Conservation (phyloP, 169 alveolate species). For the Plasmodium gonderi region DNA sequence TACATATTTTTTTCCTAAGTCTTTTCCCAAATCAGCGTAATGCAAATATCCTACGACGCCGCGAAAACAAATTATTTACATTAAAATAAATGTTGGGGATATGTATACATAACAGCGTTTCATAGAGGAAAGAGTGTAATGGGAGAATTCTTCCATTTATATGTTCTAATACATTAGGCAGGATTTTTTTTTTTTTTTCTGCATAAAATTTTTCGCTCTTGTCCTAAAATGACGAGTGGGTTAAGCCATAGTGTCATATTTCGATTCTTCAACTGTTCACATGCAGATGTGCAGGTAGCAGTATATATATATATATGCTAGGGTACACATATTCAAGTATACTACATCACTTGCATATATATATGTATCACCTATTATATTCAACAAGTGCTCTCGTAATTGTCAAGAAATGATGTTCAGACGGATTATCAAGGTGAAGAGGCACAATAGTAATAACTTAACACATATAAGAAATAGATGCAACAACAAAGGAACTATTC, state of each 20-base stretch:
- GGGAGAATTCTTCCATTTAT: neutral
- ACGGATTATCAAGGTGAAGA: neutral
- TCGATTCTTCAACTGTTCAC: neutral
- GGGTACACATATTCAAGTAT: neutral
- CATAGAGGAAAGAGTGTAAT: neutral
- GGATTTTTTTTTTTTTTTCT: neutral
- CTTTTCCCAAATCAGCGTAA: neutral
- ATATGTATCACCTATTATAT: neutral
- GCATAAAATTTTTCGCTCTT: too few relatives aligned
- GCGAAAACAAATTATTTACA: neutral
- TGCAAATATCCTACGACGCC: neutral
- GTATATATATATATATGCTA: neutral
- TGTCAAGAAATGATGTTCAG: neutral
- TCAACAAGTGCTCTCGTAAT: neutral
- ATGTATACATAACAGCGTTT: neutral
- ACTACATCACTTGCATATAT: neutral
- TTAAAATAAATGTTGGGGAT: neutral
- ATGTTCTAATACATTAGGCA: neutral
- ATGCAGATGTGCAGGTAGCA: neutral
- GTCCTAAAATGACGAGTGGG: too few relatives aligned
- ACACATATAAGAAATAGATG: neutral
- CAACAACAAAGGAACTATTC: neutral
- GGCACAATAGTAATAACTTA: neutral
- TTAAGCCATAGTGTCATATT: too few relatives aligned
- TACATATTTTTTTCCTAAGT: neutral